Evolutionary conservation across 1,284 basidiomycete genomes (phyloP).

Genomic region (Naganishia albida): DNA sequence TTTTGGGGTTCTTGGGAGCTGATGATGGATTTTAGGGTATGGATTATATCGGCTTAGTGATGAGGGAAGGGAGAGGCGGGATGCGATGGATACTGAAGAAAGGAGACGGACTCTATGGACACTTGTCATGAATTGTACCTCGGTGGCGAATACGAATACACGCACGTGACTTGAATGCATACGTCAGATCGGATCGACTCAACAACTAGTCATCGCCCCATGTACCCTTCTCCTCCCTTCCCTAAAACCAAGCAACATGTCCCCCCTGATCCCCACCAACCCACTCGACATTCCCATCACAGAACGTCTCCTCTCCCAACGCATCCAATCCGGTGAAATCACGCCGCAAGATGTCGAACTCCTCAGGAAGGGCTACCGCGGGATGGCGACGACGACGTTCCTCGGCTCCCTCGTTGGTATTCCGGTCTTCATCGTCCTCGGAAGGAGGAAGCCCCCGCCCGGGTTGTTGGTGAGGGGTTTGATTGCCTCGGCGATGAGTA

Average conservation of each 20-base stretch:
- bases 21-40: not conserved
- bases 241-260: not conserved
- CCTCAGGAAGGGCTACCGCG: constrained; percentile 40
- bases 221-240: not conserved
- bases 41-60: not conserved
- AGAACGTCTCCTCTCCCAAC: constrained; percentile 21
- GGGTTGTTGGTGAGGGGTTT: constrained; percentile 26
- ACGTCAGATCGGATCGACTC: not conserved
- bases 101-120: too few species aligned
- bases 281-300: constrained; percentile 31
- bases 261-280: constrained; percentile 13
- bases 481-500: constrained; percentile 33
- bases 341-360: constrained; percentile 42
- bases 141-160: too few species aligned
- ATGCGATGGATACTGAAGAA: too few species aligned
- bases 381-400: constrained; percentile 35
- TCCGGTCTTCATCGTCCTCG: constrained; percentile 37
- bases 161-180: too few species aligned
- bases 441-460: constrained; percentile 28
- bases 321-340: constrained; percentile 40
- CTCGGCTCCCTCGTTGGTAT: constrained; percentile 36
- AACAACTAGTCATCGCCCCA: not conserved
- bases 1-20: not conserved
- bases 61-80: too few species aligned
- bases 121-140: too few species aligned